phyloP scores from a whole-genome alignment of 495 filamentous ascomycete species.

The Trypethelium eluteriae region DNA sequence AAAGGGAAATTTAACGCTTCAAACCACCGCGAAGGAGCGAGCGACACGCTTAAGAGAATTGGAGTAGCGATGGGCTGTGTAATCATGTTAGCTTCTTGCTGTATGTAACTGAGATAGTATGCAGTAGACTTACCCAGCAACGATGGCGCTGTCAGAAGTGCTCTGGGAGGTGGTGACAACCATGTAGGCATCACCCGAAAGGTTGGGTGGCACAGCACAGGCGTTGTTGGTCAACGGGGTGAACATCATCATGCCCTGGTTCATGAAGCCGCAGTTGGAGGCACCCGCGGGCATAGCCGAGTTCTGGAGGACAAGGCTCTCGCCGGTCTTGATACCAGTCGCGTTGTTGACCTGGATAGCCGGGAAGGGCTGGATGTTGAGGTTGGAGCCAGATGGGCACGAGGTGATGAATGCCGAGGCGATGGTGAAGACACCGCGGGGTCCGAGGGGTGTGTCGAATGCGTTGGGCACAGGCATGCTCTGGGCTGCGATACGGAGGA shows the following conservation, averaged over 20 bases:
- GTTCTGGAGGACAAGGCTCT: constrained; percentile 39
- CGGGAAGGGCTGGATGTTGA: constrained; percentile 52
- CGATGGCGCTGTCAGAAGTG: constrained; percentile 16
- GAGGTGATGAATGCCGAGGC: constrained; percentile 55
- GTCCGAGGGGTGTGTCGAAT: constrained; percentile 52
- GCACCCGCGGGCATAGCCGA: constrained; percentile 38
- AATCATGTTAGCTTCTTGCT: neutral
- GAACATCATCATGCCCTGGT: constrained; percentile 48
- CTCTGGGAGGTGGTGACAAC: constrained; percentile 40
- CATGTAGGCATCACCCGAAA: constrained; percentile 51
- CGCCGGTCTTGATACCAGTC: constrained; percentile 39
- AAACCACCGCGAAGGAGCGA: neutral
- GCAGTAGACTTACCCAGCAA: constrained; percentile 22
- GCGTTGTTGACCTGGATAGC: constrained; percentile 42
- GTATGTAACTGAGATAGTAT: neutral
- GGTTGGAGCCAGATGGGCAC: constrained; percentile 50
- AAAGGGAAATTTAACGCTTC: neutral
- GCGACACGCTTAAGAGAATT: constrained; percentile 15
- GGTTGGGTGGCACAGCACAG: constrained; percentile 43
- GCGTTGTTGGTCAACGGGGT: constrained; percentile 40
- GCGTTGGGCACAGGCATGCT: constrained; percentile 48
- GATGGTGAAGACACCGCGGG: constrained; percentile 54
- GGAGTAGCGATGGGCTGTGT: constrained; percentile 15
- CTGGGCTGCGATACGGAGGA: constrained; percentile 45
- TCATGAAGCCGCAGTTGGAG: constrained; percentile 51